Conservation (phyloP, 768 basidiomycete species). For the Lactarius sanguifluus region DNA sequence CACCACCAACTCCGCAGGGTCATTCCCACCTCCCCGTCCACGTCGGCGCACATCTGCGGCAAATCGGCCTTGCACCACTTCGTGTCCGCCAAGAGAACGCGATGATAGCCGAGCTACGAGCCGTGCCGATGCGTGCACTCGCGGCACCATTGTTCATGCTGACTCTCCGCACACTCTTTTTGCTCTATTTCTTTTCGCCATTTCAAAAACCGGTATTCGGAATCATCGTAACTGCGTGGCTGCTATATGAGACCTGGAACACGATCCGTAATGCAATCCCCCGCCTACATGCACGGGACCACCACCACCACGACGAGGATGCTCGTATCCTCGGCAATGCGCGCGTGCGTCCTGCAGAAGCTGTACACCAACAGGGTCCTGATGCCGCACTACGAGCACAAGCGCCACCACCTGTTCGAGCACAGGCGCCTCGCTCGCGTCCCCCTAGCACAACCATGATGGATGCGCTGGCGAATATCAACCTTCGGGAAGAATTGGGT, state of each 20-base stretch:
- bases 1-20: slow-evolving; percentile 1
- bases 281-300: slow-evolving; percentile 11
- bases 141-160: slow-evolving; percentile 29
- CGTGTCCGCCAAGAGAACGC: slow-evolving; percentile 27
- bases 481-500: slow-evolving; percentile 19
- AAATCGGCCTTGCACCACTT: slow-evolving; percentile 27
- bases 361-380: background rate
- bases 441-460: slow-evolving; percentile 14
- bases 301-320: slow-evolving; percentile 11
- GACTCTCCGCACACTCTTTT: slow-evolving; percentile 25
- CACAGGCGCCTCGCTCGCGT: slow-evolving; percentile 2
- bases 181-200: slow-evolving; percentile 30
- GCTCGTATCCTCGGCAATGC: slow-evolving; percentile 6
- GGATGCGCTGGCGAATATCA: slow-evolving; percentile 22
- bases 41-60: slow-evolving; percentile 26
- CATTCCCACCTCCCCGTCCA: slow-evolving; percentile 22
- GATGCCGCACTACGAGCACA: slow-evolving; percentile 11
- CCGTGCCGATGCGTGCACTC: slow-evolving; percentile 29
- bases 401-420: background rate
- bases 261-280: slow-evolving; percentile 29
- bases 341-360: slow-evolving; percentile 14
- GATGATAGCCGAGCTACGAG: slow-evolving; percentile 28
- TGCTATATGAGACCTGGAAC: slow-evolving; percentile 31
- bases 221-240: slow-evolving; percentile 26
- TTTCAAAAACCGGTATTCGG: slow-evolving; percentile 30